phyloP scores from a whole-genome alignment of 2,329 filamentous ascomycete species.

The Pseudogymnoascus sp. region DNA sequence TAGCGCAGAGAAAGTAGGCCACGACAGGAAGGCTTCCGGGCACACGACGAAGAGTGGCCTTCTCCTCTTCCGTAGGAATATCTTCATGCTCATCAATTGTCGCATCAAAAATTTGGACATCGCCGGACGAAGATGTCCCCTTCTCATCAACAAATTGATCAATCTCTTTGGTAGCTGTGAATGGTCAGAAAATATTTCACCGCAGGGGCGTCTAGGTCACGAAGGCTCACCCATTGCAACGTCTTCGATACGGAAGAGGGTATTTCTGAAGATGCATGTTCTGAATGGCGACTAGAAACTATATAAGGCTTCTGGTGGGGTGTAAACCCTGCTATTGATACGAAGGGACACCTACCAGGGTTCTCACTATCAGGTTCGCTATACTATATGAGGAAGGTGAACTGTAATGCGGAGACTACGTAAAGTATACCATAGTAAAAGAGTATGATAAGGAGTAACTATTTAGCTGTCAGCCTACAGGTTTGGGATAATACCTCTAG shows the following conservation, averaged over 20 bases:
- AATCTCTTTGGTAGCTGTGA: background rate
- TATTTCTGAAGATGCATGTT: background rate
- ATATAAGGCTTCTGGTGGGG: background rate
- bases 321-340: background rate
- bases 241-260: background rate
- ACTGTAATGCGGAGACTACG: background rate
- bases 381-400: background rate
- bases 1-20: constrained; percentile 64
- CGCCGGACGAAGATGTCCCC: background rate
- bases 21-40: constrained; percentile 58
- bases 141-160: background rate
- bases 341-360: background rate
- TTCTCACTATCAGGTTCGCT: background rate
- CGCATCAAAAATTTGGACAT: background rate
- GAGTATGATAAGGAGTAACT: background rate
- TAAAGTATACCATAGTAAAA: background rate
- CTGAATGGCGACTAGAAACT: background rate
- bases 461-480: background rate
- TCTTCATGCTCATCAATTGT: background rate
- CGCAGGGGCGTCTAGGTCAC: background rate
- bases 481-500: too few species aligned
- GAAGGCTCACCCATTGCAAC: background rate
- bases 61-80: constrained; percentile 49
- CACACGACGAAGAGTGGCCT: constrained; percentile 52
- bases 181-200: background rate